phyloP scores from a whole-genome alignment of 805 yeast genomes.

The Metschnikowia bowlesiae region DNA sequence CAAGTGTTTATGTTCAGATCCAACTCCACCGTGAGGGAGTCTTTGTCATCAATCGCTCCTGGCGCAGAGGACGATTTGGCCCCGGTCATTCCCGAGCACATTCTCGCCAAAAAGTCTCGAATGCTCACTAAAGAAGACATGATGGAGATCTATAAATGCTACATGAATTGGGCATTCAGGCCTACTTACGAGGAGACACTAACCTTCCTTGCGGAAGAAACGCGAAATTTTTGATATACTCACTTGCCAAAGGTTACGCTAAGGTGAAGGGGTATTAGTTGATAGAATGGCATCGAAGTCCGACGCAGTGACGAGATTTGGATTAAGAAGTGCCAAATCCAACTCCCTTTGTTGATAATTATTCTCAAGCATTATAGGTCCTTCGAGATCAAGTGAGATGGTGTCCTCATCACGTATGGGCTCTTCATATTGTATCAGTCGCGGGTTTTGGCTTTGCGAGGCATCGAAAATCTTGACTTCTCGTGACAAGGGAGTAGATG shows the following conservation, averaged over 20 bases:
- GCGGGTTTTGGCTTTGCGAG: neutral
- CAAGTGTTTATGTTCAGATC: constrained; percentile 20
- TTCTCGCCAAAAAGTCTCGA: constrained; percentile 43
- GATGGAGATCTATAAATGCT: constrained; percentile 44
- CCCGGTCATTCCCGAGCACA: constrained; percentile 19
- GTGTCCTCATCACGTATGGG: neutral
- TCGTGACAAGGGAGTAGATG: neutral
- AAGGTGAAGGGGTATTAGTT: neutral
- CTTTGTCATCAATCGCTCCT: constrained; percentile 63
- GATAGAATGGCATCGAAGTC: constrained; percentile 1
- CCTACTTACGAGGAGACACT: constrained; percentile 41
- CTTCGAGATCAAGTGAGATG: neutral
- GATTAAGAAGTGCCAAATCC: neutral
- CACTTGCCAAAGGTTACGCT: neutral
- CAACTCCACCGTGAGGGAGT: constrained; percentile 43
- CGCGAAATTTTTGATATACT: constrained; percentile 9
- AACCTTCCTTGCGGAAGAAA: constrained; percentile 15
- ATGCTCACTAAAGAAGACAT: constrained; percentile 57
- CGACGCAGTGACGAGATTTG: neutral
- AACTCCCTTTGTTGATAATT: neutral
- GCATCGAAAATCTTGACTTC: neutral
- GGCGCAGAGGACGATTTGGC: constrained; percentile 64
- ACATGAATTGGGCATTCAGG: constrained; percentile 81
- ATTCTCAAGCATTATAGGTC: neutral
- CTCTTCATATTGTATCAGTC: neutral